Base-by-base conservation (phyloP, 2,329 filamentous ascomycete species). In the Botrytis pseudocinerea region DNA sequence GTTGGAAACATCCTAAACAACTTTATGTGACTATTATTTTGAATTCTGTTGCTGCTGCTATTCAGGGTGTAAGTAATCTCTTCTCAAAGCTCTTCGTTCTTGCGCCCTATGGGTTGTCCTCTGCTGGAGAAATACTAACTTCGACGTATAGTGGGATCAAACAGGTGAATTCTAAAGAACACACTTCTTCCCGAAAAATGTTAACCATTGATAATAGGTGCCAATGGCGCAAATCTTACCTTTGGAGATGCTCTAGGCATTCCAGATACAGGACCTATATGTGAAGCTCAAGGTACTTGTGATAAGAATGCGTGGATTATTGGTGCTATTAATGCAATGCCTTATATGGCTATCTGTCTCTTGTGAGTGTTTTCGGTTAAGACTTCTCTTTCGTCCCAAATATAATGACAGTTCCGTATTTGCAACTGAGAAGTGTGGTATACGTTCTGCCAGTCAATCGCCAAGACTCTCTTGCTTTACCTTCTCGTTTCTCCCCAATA, bases 21-120 rank as follows among this genome's bases (percentile, higher is more conserved):
- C 84, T 93, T 12, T 91, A 90, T 82, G 84, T 91, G 75, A 92
- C 91, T 42, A 91, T 93, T 76, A 83, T 87, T 18, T 87, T 89
- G 35, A 92, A 90, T 80, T 92, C 91, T 60, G 87, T 93, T 70
- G 90, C 89, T 69, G 91, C 91, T 25, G 90, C 90, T n/a, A 89
- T 92, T 16, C 89, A 91, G 76, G 83, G 81, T 28, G 70, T 83
- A 82, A 83, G 82, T 84, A 76, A 7, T 54, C 9, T n/a, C 5
- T 68, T 38, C 18, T 4, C 22, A 9, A 22, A 1, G 1, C 22
- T 12, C n/a, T 22, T 6, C 14, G 18, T 1, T 28, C 4, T 42
- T 28, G 5, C 5, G 18, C 1, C 16, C 4, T 40, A 14, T 48
- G 2, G 9, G 81, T 82, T 32, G 6, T 8, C 38, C 4, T 42